phyloP scores from a whole-genome alignment of 1,139 yeast species.

The Nadsonia starkeyi-henricii region DNA sequence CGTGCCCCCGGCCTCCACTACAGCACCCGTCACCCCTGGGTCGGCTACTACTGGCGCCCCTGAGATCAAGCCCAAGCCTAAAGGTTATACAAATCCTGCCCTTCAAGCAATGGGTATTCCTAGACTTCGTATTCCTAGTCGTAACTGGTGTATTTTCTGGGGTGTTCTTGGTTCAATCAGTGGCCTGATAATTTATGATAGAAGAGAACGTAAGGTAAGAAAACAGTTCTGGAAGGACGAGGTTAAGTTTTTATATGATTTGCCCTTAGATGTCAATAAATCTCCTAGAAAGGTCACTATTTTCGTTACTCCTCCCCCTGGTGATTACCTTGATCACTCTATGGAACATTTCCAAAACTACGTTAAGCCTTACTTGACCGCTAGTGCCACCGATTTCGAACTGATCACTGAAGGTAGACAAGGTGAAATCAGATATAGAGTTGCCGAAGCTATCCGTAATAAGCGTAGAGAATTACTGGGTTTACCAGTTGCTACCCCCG shows the following conservation, averaged over 20 bases:
- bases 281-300: slow-evolving; percentile 68
- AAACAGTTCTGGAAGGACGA: slow-evolving; percentile 52
- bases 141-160: slow-evolving; percentile 93
- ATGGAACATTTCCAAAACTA: slow-evolving; percentile 62
- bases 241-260: slow-evolving; percentile 39
- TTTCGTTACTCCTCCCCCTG: slow-evolving; percentile 91
- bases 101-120: slow-evolving; percentile 80
- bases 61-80: neutral
- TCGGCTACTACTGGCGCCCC: neutral
- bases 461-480: slow-evolving; percentile 35
- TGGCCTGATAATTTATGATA: slow-evolving; percentile 71
- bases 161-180: slow-evolving; percentile 47
- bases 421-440: slow-evolving; percentile 71
- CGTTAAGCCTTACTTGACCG: slow-evolving; percentile 73
- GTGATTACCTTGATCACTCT: slow-evolving; percentile 72
- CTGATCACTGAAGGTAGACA: slow-evolving; percentile 58
- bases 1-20: neutral
- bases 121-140: slow-evolving; percentile 60
- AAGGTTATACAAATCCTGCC: slow-evolving; percentile 71
- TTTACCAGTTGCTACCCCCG: slow-evolving; percentile 12
- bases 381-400: slow-evolving; percentile 81
- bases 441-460: slow-evolving; percentile 71
- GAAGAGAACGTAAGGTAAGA: slow-evolving; percentile 51
- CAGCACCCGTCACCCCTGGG: neutral
- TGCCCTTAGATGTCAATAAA: slow-evolving; percentile 33